These are phyloP conservation scores for Ustilago xerochloae DNA, from an alignment of 1,284 basidiomycete genomes.

Conservation along the genomic window DNA sequence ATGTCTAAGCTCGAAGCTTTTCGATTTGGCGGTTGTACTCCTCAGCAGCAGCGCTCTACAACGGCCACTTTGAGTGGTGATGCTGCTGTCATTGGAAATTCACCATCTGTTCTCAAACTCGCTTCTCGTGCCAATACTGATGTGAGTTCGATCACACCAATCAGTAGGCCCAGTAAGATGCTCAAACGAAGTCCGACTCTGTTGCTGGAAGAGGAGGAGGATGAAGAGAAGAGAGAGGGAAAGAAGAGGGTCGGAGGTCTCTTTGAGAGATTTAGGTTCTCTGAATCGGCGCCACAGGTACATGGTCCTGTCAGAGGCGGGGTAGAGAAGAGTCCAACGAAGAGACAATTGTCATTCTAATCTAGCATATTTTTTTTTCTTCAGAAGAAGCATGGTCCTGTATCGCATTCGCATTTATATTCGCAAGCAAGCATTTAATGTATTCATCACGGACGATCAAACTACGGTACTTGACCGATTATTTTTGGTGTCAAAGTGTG, in stretches of 20 bases:
- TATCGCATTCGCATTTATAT: neutral
- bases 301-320: neutral
- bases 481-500: neutral
- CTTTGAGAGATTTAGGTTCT: conserved; percentile 32
- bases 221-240: neutral
- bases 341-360: conserved; percentile 8
- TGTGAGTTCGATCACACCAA: neutral
- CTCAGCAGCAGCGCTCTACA: conserved; percentile 10
- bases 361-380: neutral
- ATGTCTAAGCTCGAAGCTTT: conserved; percentile 46
- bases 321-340: too few species aligned
- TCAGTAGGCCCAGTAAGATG: conserved; percentile 17
- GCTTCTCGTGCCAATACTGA: conserved; percentile 3
- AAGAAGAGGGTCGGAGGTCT: conserved; percentile 1
- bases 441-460: neutral
- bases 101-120: conserved; percentile 26
- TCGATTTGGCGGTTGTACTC: conserved; percentile 12
- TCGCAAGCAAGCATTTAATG: too few species aligned
- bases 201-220: conserved; percentile 10
- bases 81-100: neutral
- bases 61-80: too few species aligned
- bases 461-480: too few species aligned
- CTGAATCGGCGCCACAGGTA: neutral
- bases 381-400: neutral
- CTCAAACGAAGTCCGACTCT: conserved; percentile 32